Base-by-base conservation (phyloP, 176 grass and related monocot species). In the Tillandsia leiboldiana region DNA sequence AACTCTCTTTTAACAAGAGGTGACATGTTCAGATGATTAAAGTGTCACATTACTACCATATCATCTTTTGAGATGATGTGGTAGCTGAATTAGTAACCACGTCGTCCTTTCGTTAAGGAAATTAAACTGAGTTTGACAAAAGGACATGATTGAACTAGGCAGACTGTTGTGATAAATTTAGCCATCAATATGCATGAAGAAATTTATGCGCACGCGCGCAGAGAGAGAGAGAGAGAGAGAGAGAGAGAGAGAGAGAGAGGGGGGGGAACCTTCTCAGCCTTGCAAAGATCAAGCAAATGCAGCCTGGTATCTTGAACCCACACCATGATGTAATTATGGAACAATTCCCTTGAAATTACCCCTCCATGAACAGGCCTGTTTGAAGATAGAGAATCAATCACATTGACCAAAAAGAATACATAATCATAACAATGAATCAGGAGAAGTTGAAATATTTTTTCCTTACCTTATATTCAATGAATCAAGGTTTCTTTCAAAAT, bases 231-330 rank as follows among this genome's bases (percentile, higher is more conserved):
- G 29, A 10, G 33, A 20, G 13, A 29, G 28, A 29, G 18, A 15
- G 13, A 42, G 51, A n/a, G 69, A 33, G 51, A 57, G 27, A 10
- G 42, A 12, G 71, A 22, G 10, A n/a, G 28, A 7, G 17, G 77
- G 64, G 72, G 29, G 5, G 62, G 67, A 66, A 84, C 80, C 90
- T 92, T 91, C 50, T 96, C 83, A 75, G 89, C 59, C 78, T 92
- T 96, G 86, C 93, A 96, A 73, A 87, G 70, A 71, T 96, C 93
- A 76, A 96, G 84, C 67, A 96, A 78, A 28, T 92, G 83, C 86
- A 96, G 74, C 59, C 84, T 64, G 50, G 93, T 92, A 59, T 96
- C 93, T 79, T 96, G 82, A 66, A 96, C 79, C 93, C 93, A 96
- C 51, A 92, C 87, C 77, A 90, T 78, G 48, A 87, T 89, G 62